phyloP scores from a whole-genome alignment of 495 filamentous ascomycete species.

The Podospora didyma region DNA sequence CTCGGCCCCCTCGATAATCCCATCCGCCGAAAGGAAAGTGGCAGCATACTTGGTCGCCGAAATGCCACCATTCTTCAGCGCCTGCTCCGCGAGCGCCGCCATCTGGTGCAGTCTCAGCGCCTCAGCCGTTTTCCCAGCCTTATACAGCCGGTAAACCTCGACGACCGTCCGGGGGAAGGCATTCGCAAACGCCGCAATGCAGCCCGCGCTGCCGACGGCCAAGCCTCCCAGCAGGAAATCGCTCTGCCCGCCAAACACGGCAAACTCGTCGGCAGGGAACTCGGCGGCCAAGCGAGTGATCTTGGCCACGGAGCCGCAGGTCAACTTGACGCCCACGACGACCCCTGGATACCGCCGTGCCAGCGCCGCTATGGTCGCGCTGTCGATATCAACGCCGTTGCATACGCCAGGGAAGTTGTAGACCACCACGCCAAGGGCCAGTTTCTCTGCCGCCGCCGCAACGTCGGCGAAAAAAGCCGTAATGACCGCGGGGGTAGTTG shows the following conservation, averaged over 20 bases:
- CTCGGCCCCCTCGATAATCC: conserved; percentile 53
- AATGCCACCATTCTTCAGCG: conserved; percentile 55
- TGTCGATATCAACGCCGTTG: conserved; percentile 67
- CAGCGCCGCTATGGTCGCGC: conserved; percentile 54
- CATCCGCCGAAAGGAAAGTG: conserved; percentile 49
- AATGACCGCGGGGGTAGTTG: conserved; percentile 54
- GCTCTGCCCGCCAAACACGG: conserved; percentile 64
- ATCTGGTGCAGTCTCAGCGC: conserved; percentile 54
- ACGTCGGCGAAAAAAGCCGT: conserved; percentile 59
- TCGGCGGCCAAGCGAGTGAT: conserved; percentile 46
- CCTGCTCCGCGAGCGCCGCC: conserved; percentile 47
- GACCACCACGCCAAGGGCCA: conserved; percentile 55
- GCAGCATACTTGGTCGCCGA: conserved; percentile 63
- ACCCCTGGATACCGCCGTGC: conserved; percentile 38
- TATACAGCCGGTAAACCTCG: conserved; percentile 43
- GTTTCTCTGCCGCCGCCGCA: conserved; percentile 7
- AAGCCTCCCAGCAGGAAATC: conserved; percentile 66
- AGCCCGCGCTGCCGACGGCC: conserved; percentile 57
- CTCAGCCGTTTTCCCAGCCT: conserved; percentile 44
- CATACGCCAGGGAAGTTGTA: conserved; percentile 73
- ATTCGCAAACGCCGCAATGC: conserved; percentile 64
- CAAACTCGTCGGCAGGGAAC: conserved; percentile 53
- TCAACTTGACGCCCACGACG: conserved; percentile 63
- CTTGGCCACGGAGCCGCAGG: conserved; percentile 67
- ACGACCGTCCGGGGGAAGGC: conserved; percentile 57